Evolutionary conservation across 208 protist genomes (phyloP), one percentile per base, ranked within the genome.

Genomic region (Trypanosoma melophagium): DNA sequence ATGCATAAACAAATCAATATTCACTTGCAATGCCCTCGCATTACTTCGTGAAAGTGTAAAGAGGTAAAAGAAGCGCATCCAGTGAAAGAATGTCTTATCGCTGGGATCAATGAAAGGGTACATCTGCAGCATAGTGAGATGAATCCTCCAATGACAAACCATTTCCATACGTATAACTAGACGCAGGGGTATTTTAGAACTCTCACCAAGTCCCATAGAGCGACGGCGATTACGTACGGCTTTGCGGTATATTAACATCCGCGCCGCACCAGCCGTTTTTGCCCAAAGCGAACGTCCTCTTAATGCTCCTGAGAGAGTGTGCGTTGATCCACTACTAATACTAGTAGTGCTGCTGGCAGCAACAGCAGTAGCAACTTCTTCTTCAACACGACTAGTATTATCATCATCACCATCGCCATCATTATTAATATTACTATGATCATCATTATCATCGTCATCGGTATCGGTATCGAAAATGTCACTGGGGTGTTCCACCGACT

Each of bases 61-160:
- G 65, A 81, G 76, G 69, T 90, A 93, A 68, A 93, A 93, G 69
- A 93, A 93, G 51, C 82, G 74, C 41, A 90, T 84, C 60, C 83
- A 59, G 16, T 60, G 47, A 56, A 79, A 72, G 71, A 82, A 89
- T 51, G 74, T 47, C 5, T 42, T 40, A 53, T 75, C 69, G 7
- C 50, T 49, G 0, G 66, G 68, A 45, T 79, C 77, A n/a, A 86
- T 72, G 22, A 14, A 45, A 12, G 76, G 61, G 5, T 89, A 63
- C 77, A 86, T 84, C 24, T 68, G 59, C 42, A 93, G 67, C 64
- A 93, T 68, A 16, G 80, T 63, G 53, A 83, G 68, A 73, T 93
- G 84, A 17, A 93, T 77, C 10, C 60, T 2, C 81, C 83, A 93
- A 76, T 93, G 84, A 16, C 74, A 69, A 73, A 87, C 86, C 74